Evolutionary conservation across 2,329 filamentous ascomycete genomes (phyloP).

Genomic region (Scedosporium dehoogii): DNA sequence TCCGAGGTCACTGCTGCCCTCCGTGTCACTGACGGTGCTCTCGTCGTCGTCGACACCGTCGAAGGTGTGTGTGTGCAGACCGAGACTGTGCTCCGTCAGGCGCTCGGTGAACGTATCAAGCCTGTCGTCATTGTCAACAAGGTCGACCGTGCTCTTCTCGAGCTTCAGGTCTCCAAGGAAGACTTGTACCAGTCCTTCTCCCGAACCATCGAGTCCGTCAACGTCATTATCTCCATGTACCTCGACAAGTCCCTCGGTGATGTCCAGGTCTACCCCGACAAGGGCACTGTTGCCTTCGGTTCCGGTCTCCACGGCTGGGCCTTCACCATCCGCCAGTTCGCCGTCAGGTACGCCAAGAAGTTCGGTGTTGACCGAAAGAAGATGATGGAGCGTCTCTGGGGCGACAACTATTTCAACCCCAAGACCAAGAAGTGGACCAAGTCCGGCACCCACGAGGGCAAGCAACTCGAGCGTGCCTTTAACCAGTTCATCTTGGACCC

Average conservation of each 20-base stretch:
- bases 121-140: slow-evolving; percentile 99
- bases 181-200: slow-evolving; percentile 99
- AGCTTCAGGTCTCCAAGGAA: slow-evolving; percentile 97
- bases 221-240: slow-evolving; percentile 99
- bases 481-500: slow-evolving; percentile 99
- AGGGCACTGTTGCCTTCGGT: slow-evolving; percentile 96
- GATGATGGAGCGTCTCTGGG: slow-evolving; percentile 99
- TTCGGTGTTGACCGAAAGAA: slow-evolving; percentile 99
- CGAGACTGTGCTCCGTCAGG: slow-evolving; percentile 98
- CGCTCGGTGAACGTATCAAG: slow-evolving; percentile 99
- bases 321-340: slow-evolving; percentile 98
- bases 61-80: slow-evolving; percentile 99
- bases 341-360: slow-evolving; percentile 95
- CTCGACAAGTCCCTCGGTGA: slow-evolving; percentile 95
- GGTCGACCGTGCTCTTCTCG: slow-evolving; percentile 98
- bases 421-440: slow-evolving; percentile 99
- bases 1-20: slow-evolving; percentile 99
- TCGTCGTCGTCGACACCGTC: slow-evolving; percentile 98
- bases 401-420: slow-evolving; percentile 99
- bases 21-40: slow-evolving; percentile 98
- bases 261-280: slow-evolving; percentile 96
- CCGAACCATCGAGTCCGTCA: slow-evolving; percentile 98
- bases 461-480: slow-evolving; percentile 94
- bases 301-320: slow-evolving; percentile 99
- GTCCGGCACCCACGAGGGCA: slow-evolving; percentile 70